A percentile compares a stretch with the other conserved stretches of the same genome.
These are phyloP conservation scores for Lagenidium sp. DNA, from an alignment of 352 stramenopile species.

Conservation along the genomic window DNA sequence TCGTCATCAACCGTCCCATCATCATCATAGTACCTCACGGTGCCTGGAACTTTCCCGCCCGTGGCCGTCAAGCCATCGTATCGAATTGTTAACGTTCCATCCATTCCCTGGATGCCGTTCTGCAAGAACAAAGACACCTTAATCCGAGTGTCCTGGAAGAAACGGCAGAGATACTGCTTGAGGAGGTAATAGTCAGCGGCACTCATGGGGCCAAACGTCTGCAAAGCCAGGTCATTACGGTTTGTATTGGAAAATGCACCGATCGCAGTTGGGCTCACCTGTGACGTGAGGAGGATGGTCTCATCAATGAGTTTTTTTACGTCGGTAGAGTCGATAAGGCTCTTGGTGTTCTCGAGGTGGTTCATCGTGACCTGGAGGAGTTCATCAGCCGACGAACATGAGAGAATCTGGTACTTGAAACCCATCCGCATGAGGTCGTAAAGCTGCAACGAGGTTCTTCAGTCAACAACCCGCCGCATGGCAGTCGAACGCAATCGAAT, in stretches of 20 bases:
- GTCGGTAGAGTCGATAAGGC: constrained; percentile 53
- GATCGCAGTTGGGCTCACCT: constrained; percentile 15
- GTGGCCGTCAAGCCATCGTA: constrained; percentile 64
- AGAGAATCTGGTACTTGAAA: constrained; percentile 91
- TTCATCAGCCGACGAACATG: constrained; percentile 72
- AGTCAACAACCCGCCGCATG: background rate
- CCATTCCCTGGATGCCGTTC: constrained; percentile 73
- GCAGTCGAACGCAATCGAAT: background rate
- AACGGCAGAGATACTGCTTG: constrained; percentile 80
- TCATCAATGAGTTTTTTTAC: constrained; percentile 67
- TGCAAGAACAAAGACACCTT: constrained; percentile 90
- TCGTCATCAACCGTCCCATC: constrained; percentile 54
- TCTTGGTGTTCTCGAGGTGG: constrained; percentile 68
- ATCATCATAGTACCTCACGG: constrained; percentile 56
- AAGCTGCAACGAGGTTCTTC: constrained; percentile 25
- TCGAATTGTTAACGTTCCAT: constrained; percentile 76
- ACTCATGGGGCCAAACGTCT: constrained; percentile 57
- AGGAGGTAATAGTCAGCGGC: constrained; percentile 71
- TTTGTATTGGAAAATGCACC: background rate
- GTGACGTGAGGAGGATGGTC: constrained; percentile 65
- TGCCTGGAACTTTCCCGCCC: constrained; percentile 59
- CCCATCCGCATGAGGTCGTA: constrained; percentile 94
- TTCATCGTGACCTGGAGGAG: constrained; percentile 87
- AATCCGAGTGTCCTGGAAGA: constrained; percentile 88
- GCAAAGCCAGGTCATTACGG: background rate